Percentiles rank a stretch among this genome's conserved stretches.
phyloP scores from a whole-genome alignment of 2,329 filamentous ascomycete species.

The Truncatella angustata region DNA sequence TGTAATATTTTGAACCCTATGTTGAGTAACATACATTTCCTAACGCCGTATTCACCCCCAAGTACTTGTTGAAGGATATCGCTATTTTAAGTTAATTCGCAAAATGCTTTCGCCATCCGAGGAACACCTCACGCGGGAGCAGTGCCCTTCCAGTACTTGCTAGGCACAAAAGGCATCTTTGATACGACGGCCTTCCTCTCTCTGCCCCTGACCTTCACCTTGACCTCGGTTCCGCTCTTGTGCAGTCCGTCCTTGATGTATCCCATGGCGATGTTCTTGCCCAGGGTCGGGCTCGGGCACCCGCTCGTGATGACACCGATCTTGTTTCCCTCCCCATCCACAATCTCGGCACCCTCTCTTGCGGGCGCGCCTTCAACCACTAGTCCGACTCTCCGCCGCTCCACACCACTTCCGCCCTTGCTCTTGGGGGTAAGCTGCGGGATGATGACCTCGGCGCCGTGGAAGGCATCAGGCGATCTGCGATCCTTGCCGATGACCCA shows the following conservation, averaged over 20 bases:
- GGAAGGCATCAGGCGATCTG: conserved; percentile 67
- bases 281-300: conserved; percentile 80
- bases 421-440: conserved; percentile 71
- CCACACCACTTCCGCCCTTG: conserved; percentile 69
- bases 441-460: conserved; percentile 77
- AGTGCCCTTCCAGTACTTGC: conserved; percentile 65
- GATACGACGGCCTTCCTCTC: conserved; percentile 71
- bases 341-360: conserved; percentile 81
- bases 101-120: too few species aligned
- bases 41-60: too few species aligned
- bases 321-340: conserved; percentile 56
- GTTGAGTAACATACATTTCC: too few species aligned
- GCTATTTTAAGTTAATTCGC: too few species aligned
- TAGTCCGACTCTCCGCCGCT: conserved; percentile 75
- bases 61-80: too few species aligned
- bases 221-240: conserved; percentile 79
- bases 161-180: conserved; percentile 86
- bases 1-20: too few species aligned
- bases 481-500: conserved; percentile 88
- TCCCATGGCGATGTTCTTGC: conserved; percentile 94
- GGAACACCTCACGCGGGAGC: neutral
- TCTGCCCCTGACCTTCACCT: conserved; percentile 75
- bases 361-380: conserved; percentile 84
- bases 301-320: conserved; percentile 86
- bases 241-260: conserved; percentile 81